phyloP scores from a whole-genome alignment of 1,284 basidiomycete species.

The Neotropicomus parvogracilis region DNA sequence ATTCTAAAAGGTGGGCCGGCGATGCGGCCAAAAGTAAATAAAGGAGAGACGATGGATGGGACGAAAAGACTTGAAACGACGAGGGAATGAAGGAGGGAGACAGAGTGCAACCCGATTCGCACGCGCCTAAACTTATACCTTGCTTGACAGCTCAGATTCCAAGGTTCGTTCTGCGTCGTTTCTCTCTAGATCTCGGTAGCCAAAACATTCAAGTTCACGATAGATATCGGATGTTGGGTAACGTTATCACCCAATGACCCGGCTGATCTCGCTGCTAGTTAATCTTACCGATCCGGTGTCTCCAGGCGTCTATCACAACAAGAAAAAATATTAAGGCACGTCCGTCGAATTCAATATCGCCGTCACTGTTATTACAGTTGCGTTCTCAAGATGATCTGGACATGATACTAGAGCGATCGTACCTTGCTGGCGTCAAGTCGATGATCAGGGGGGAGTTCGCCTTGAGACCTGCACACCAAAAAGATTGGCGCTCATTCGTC shows the following conservation, averaged over 20 bases:
- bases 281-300: constrained; percentile 64
- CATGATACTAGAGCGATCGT: constrained; percentile 59
- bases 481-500: constrained; percentile 39
- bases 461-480: constrained; percentile 56
- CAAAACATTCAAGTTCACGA: not conserved
- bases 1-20: constrained; percentile 18
- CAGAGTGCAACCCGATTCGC: constrained; percentile 14
- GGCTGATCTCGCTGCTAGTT: constrained; percentile 35
- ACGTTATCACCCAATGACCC: not conserved
- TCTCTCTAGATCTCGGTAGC: not conserved
- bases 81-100: not conserved
- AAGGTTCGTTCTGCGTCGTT: constrained; percentile 32
- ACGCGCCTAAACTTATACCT: constrained; percentile 4
- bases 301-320: constrained; percentile 51
- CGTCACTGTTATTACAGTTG: not conserved
- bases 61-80: constrained; percentile 2
- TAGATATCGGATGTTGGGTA: constrained; percentile 52
- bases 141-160: constrained; percentile 31
- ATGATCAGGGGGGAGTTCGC: constrained; percentile 73
- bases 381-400: constrained; percentile 62
- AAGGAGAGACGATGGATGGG: constrained; percentile 28
- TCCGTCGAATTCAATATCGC: constrained; percentile 21
- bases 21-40: constrained; percentile 12
- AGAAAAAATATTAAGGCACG: constrained; percentile 52
- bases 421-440: constrained; percentile 63